phyloP scores from a whole-genome alignment of 2,329 filamentous ascomycete genomes.

The Penicillium sp. region DNA sequence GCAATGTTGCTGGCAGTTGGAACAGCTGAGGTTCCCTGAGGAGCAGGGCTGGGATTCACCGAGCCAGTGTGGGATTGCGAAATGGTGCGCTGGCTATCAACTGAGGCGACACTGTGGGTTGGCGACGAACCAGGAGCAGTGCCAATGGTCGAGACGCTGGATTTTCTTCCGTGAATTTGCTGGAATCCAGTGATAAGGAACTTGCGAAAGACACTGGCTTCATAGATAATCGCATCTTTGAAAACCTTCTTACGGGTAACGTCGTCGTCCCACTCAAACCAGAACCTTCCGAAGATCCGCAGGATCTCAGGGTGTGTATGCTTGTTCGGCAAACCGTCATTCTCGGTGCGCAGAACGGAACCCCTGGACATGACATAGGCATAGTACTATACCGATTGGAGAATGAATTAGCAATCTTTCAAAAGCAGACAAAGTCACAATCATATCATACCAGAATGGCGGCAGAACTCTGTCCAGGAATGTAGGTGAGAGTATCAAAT shows the following conservation, averaged over 20 bases:
- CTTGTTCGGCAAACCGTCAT: neutral
- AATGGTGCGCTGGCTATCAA: neutral
- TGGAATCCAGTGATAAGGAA: conserved; percentile 11
- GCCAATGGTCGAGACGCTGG: neutral
- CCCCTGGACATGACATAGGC: conserved; percentile 6
- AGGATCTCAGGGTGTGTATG: neutral
- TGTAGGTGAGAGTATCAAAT: conserved; percentile 37
- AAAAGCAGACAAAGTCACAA: neutral
- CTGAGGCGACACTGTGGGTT: neutral
- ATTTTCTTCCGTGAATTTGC: neutral
- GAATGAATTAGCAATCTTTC: neutral
- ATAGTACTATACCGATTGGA: conserved; percentile 7
- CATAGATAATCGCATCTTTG: conserved; percentile 3
- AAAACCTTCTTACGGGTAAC: neutral
- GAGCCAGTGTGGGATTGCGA: neutral
- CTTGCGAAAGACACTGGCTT: conserved; percentile 3
- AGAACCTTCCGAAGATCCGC: conserved; percentile 5
- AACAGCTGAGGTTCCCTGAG: too few species aligned
- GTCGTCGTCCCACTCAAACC: conserved; percentile 6
- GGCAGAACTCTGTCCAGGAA: conserved; percentile 20
- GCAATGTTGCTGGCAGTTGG: neutral
- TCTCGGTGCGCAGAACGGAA: neutral
- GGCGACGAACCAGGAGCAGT: neutral
- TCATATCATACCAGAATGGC: conserved; percentile 27
- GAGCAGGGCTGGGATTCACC: neutral